Percentiles rank a stretch among this genome's conserved stretches.
phyloP scores from a whole-genome alignment of 495 filamentous ascomycete genomes.

The Neurospora sp. region DNA sequence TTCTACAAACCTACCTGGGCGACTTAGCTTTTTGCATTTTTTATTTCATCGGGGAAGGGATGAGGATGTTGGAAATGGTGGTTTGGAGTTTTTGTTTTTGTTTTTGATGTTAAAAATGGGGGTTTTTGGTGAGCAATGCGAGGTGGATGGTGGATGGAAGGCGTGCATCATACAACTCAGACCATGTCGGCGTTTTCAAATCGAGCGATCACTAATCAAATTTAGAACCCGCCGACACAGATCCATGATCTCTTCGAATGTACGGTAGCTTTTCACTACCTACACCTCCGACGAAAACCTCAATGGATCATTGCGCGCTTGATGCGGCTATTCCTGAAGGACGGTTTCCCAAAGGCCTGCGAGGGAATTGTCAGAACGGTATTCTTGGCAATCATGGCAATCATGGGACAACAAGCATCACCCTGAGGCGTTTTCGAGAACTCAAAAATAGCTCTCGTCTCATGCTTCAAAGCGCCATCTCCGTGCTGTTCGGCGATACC shows the following conservation, averaged over 20 bases:
- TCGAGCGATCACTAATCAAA: neutral
- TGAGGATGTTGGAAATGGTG: neutral
- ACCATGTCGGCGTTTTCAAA: neutral
- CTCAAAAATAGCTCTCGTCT: neutral
- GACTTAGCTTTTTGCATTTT: neutral
- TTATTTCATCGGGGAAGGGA: neutral
- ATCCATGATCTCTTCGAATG: neutral
- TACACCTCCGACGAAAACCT: neutral
- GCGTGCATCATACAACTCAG: neutral
- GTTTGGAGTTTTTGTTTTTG: neutral
- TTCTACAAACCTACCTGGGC: neutral
- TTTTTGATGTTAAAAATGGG: too few relatives aligned
- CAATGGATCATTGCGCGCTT: neutral
- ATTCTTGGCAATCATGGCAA: neutral
- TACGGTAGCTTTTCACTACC: neutral
- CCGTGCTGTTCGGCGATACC: neutral
- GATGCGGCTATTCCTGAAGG: neutral
- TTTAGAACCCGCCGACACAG: neutral
- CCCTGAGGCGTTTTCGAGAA: neutral
- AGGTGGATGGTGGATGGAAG: neutral
- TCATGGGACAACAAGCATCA: neutral
- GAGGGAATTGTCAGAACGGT: neutral
- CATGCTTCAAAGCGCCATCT: neutral
- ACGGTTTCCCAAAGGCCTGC: neutral
- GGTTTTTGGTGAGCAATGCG: neutral